Evolutionary conservation across 495 filamentous ascomycete species (phyloP), one percentile per base, ranked within the genome.

Genomic region (Annulohypoxylon moriforme): DNA sequence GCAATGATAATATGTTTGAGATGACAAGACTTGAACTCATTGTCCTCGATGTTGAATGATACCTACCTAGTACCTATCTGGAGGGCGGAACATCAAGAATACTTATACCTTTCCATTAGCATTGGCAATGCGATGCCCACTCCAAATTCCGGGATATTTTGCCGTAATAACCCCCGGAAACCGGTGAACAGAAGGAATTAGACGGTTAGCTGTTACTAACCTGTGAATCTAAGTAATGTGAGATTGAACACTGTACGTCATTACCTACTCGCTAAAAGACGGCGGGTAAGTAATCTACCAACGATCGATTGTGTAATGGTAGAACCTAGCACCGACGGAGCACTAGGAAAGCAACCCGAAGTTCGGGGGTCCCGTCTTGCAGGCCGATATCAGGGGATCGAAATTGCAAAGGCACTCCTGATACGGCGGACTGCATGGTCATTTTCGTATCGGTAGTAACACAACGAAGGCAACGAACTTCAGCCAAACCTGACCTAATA

Each of bases 361-460:
- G 5, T 44, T 20, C 40, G 40, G 40, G 40, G 16, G 40, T 4
- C 40, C 40, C 9, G 16, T 44, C 8, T 44, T 44, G 40, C 16
- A 44, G 5, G 7, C 18, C 20, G 40, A 44, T 44, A 18, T 44
- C 40, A 18, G 40, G 20, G 0, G 20, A 44, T 44, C 40, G 40
- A 44, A 44, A n/a, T 20, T 20, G 40, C n/a, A 44, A 44, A 20
- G n/a, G n/a, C 1, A 44, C 3, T 20, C 5, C 40, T 9, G 40
- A 4, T 44, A 44, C 4, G 16, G 40, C n/a, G n/a, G 40, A 44
- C 16, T 44, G n/a, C n/a, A 44, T 44, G 40, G 5, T 2, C 40
- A 44, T 44, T 44, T 44, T 44, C 16, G 46, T 49, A 25, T 49
- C 46, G 46, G 46, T 3, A 49, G 46, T 49, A 11, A 49, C 46